Evolutionary conservation across 176 grass and related monocot species (phyloP).

Genomic region (Oropetium thomaeum): DNA sequence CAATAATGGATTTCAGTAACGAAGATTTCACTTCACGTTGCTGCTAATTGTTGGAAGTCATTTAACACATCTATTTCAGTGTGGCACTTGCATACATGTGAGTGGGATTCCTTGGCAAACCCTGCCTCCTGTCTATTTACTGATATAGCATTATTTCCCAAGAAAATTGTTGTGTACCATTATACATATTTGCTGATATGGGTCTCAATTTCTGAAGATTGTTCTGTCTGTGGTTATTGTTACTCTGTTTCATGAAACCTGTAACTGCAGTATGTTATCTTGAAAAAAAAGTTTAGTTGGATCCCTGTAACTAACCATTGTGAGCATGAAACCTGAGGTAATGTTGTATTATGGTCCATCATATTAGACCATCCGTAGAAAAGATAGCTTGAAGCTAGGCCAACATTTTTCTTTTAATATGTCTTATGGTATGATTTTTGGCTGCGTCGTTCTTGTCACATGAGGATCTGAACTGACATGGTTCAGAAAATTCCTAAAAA

Average conservation of each 20-base stretch:
- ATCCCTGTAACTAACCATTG: not conserved
- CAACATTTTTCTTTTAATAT: not conserved
- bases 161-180: no score
- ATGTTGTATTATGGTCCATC: not conserved
- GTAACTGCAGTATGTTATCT: not conserved
- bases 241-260: not conserved
- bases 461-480: not conserved
- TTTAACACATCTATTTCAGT: not conserved
- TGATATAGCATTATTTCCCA: not conserved
- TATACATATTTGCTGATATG: no score
- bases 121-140: not conserved
- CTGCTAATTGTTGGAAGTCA: not conserved
- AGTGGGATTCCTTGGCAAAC: not conserved
- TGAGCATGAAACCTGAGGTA: not conserved
- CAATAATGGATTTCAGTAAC: not conserved
- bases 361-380: not conserved
- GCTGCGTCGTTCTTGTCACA: not conserved
- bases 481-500: no score
- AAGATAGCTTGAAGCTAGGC: not conserved
- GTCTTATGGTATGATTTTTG: not conserved
- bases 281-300: not conserved
- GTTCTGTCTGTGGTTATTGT: not conserved
- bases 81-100: not conserved
- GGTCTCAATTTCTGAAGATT: not conserved
- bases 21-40: not conserved